These are phyloP conservation scores for Rhipidocladum racemiflorum DNA, from an alignment of 176 grass and related monocot species.

Conservation along the genomic window DNA sequence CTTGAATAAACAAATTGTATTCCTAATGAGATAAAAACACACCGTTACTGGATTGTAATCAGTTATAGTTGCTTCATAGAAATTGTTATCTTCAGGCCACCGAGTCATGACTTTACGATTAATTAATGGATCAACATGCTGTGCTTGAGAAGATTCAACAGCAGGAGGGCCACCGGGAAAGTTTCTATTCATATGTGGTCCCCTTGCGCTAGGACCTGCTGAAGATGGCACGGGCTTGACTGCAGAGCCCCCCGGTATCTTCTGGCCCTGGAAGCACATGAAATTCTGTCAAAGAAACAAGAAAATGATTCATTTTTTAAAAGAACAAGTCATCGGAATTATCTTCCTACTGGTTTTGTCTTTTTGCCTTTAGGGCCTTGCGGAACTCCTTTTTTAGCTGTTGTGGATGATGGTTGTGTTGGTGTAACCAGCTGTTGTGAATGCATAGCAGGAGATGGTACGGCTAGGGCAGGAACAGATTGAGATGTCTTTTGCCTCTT, in stretches of 20 bases:
- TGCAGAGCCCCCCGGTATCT: slow-evolving; percentile 56
- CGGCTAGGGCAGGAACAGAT: slow-evolving; percentile 49
- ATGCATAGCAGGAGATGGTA: slow-evolving; percentile 57
- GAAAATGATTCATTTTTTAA: neutral
- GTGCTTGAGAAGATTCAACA: slow-evolving; percentile 46
- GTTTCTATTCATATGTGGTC: slow-evolving; percentile 64
- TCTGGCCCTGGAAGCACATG: slow-evolving; percentile 58
- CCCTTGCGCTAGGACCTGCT: slow-evolving; percentile 74
- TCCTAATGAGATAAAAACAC: slow-evolving; percentile 31
- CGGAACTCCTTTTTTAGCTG: slow-evolving; percentile 55
- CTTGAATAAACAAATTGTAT: slow-evolving; percentile 34
- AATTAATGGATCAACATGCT: slow-evolving; percentile 54
- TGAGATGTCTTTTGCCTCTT: slow-evolving; percentile 95
- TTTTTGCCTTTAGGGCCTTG: slow-evolving; percentile 83
- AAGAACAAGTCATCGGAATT: neutral
- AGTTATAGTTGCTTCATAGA: slow-evolving; percentile 83
- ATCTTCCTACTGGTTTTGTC: slow-evolving; percentile 60
- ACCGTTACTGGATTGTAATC: slow-evolving; percentile 63
- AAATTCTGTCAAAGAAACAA: slow-evolving; percentile 20
- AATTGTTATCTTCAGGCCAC: slow-evolving; percentile 87
- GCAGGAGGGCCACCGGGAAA: slow-evolving; percentile 48
- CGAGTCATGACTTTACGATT: slow-evolving; percentile 68
- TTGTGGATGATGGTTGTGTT: slow-evolving; percentile 68
- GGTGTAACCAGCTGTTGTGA: slow-evolving; percentile 52
- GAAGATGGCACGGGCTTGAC: slow-evolving; percentile 64